Evolutionary conservation across 768 basidiomycete species (phyloP).

Genomic region (Dacryopinax spathularia): DNA sequence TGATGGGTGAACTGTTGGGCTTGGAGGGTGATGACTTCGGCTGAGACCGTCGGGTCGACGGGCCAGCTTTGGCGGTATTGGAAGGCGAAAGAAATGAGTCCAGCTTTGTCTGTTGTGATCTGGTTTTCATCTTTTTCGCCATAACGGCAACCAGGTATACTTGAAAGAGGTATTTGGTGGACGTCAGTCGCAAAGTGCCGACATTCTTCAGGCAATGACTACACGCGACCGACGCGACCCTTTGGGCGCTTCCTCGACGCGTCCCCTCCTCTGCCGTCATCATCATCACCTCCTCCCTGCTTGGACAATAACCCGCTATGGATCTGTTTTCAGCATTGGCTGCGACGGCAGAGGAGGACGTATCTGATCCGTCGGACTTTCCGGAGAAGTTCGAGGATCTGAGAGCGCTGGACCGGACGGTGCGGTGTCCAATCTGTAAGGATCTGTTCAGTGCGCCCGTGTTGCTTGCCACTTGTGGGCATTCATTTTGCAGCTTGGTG

Average conservation of each 20-base stretch:
- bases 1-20: neutral
- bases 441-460: constrained; percentile 63
- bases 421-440: constrained; percentile 64
- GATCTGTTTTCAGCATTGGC: neutral
- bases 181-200: neutral
- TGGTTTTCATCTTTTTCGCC: neutral
- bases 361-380: constrained; percentile 61
- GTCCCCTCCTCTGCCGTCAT: neutral
- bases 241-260: neutral
- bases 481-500: constrained; percentile 69
- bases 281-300: neutral
- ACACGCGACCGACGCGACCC: neutral
- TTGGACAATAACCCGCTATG: neutral
- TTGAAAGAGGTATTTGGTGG: too few relatives aligned
- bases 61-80: neutral
- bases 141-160: too few relatives aligned
- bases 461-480: constrained; percentile 50
- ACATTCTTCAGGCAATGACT: neutral
- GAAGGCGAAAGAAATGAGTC: neutral
- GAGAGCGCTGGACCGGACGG: constrained; percentile 43
- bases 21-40: neutral
- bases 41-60: neutral
- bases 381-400: constrained; percentile 40
- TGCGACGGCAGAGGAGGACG: constrained; percentile 8
- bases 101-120: neutral